Conservation (phyloP, 2,329 filamentous ascomycete species). For the Claviceps sp. region DNA sequence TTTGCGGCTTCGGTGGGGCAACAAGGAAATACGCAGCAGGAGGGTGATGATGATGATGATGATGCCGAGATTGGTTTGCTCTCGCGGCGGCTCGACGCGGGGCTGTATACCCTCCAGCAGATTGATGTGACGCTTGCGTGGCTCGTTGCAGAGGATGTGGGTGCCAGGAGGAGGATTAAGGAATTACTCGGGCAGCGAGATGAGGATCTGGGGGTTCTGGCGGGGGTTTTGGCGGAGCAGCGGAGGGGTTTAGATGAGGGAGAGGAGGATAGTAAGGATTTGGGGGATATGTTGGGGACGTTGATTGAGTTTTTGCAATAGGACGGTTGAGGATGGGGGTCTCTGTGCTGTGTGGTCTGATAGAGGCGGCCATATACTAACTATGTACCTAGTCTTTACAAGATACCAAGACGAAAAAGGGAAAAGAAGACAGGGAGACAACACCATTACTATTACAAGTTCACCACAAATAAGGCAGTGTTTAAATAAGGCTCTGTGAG, state of each 20-base stretch:
- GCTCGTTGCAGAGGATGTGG: conserved; percentile 79
- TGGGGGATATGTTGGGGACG: conserved; percentile 40
- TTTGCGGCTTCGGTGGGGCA: conserved; percentile 10
- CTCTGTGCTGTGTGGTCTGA: no score
- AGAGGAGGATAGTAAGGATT: conserved; percentile 45
- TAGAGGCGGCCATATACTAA: no score
- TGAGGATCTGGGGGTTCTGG: conserved; percentile 50
- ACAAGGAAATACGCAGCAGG: not conserved
- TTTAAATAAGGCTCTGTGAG: no score
- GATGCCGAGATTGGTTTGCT: conserved; percentile 58
- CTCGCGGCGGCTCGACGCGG: conserved; percentile 64
- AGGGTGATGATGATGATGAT: conserved; percentile 9
- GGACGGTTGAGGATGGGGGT: conserved; percentile 4
- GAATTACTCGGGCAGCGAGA: conserved; percentile 53
- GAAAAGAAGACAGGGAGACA: no score
- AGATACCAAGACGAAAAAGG: no score
- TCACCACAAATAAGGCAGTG: no score
- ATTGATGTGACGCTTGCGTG: conserved; percentile 80
- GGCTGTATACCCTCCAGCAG: conserved; percentile 69
- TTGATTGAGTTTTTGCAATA: conserved; percentile 34
- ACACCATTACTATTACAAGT: no score
- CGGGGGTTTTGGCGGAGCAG: conserved; percentile 52
- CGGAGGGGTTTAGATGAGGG: conserved; percentile 38
- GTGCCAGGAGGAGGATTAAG: conserved; percentile 52
- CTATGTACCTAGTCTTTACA: no score